Evolutionary conservation across 164 flowering plant genomes (phyloP).

Genomic region (Tetrastigma voinierianum): DNA sequence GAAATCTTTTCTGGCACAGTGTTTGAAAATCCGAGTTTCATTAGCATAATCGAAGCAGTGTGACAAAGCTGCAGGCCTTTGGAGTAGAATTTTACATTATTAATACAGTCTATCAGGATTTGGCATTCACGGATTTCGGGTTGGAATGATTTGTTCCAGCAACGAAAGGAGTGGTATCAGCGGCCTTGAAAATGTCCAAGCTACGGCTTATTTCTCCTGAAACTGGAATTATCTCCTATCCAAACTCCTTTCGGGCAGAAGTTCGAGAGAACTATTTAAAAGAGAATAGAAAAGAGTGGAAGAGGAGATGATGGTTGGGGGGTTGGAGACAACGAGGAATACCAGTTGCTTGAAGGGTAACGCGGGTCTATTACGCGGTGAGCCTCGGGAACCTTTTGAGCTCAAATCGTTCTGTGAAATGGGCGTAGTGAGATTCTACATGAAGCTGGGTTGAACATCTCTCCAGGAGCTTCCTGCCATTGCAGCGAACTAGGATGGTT

Average conservation of each 20-base stretch:
- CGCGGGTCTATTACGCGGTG: constrained; percentile 82
- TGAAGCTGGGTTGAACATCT: constrained; percentile 66
- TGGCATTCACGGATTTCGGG: constrained; percentile 89
- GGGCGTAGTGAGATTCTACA: constrained; percentile 70
- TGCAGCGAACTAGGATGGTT: constrained; percentile 95
- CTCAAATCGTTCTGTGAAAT: constrained; percentile 50
- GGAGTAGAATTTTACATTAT: constrained; percentile 61
- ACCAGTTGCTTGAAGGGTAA: constrained; percentile 53
- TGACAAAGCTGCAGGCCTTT: constrained; percentile 23
- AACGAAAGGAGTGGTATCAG: constrained; percentile 45
- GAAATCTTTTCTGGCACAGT: too few relatives aligned
- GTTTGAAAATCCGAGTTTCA: too few relatives aligned
- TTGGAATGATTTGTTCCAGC: constrained; percentile 77
- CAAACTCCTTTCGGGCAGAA: constrained; percentile 51
- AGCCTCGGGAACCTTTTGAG: constrained; percentile 69
- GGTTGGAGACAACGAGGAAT: constrained; percentile 50
- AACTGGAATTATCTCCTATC: constrained; percentile 69
- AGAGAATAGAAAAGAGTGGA: constrained; percentile 41
- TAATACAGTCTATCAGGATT: constrained; percentile 73
- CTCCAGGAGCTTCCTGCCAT: constrained; percentile 88
- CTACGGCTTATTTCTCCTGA: constrained; percentile 84
- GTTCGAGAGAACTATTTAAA: constrained; percentile 45
- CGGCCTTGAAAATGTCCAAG: constrained; percentile 89
- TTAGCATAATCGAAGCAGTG: too few relatives aligned
- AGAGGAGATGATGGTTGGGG: constrained; percentile 46